Base-by-base conservation (phyloP, 805 yeast genomes). In the Pichia cephalocereana region DNA sequence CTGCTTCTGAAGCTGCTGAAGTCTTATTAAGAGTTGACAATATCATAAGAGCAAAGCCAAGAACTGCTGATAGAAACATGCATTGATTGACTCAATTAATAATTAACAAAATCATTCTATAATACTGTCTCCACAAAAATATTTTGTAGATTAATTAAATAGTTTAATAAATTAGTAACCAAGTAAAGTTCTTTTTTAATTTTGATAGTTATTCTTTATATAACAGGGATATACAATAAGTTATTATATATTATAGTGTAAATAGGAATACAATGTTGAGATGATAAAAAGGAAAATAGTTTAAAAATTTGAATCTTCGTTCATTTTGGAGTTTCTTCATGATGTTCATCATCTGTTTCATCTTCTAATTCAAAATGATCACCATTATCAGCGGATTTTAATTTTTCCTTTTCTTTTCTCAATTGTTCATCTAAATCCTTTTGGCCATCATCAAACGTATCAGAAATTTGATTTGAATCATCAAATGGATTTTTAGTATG, bases 1-100 rank as follows among this genome's bases (percentile, higher is more conserved):
- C 95, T 43, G 98, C 99, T 6, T 75, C 96, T n/a, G 99, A 93
- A 71, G 99, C 99, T 32, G 95, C 98, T 6, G 98, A 93, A 71
- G 90, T 93, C 43, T 76, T 93, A 56, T 71, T 93, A 60, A 81
- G 99, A 64, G 99, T 93, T 40, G 99, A 93, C 65, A 91, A 93
- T 67, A 93, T 93, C 56, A 87, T 93, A 54, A 82, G 96, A 57
- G 98, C 99, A 34, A 90, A 86, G 66, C 99, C 99, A 54, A 78
- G 99, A 70, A 90, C 99, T 41, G 96, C 97, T 39, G 91, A 86
- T 70, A 79, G 96, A 74, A 82, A 79, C 56, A 52, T 48, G 47
- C 36, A 34, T 38, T 43, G 40, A 10, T 40, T 17, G 10, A 14
- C 14, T 23, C 23, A 8, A 18, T 30, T 30, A 27, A 8, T 3